phyloP scores from a whole-genome alignment of 2,329 filamentous ascomycete genomes.

The Colletotrichum siamense region DNA sequence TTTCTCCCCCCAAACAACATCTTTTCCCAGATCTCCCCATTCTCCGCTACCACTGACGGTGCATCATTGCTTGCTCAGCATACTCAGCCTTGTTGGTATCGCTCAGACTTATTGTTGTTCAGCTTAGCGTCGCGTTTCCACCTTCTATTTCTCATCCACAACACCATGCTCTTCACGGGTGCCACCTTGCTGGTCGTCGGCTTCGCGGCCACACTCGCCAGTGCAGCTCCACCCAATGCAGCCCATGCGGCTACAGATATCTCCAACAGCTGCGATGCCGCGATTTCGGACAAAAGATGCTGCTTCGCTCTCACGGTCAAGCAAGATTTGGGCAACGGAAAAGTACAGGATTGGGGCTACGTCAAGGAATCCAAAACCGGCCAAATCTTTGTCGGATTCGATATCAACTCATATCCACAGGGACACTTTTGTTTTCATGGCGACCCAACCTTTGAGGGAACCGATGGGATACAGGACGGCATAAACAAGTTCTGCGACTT shows the following conservation, averaged over 20 bases:
- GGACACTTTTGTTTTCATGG: not conserved
- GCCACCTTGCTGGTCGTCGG: rapidly evolving
- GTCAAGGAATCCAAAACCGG: rapidly evolving
- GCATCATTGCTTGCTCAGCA: not conserved
- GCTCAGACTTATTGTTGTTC: not conserved
- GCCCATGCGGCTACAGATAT: not conserved
- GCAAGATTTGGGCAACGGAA: not conserved
- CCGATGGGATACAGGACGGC: no score
- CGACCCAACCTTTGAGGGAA: no score
- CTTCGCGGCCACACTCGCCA: not conserved
- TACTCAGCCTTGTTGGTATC: not conserved
- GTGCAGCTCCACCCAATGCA: not conserved
- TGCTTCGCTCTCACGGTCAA: not conserved
- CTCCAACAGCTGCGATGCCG: not conserved
- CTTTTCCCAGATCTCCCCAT: not conserved
- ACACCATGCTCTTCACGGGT: not conserved
- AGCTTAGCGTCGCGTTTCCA: rapidly evolving
- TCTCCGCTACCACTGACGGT: not conserved
- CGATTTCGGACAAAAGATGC: not conserved
- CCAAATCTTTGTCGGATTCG: not conserved
- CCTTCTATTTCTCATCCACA: not conserved
- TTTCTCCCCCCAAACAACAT: not conserved
- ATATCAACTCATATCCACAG: rapidly evolving
- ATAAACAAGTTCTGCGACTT: not conserved
- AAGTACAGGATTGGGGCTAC: not conserved